Evolutionary conservation across 2,329 filamentous ascomycete genomes (phyloP), one percentile per base, ranked within the genome.

Genomic region (Ceratocystis cubensis): DNA sequence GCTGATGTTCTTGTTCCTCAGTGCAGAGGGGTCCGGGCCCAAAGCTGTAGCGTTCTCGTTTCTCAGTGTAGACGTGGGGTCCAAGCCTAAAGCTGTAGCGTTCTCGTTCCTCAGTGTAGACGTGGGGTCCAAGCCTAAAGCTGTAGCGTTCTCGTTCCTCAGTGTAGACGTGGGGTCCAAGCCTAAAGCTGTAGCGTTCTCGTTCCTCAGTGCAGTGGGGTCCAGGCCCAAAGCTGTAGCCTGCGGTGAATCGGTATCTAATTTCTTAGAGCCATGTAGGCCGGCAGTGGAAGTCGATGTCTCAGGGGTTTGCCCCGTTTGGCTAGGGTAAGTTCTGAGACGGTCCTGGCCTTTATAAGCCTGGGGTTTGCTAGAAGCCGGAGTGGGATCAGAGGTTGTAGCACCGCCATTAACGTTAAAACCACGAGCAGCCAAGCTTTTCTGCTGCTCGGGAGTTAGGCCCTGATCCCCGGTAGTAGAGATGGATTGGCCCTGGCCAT

Each of bases 1-100:
- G 22, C 61, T 45, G 30, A 63, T 61, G 28, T 64, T 62, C 22
- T 65, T 61, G 25, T 63, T 66, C 13, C 45, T 64, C 57, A 62
- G 7, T 15, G 41, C 44, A 22, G 64, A 22, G 22, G 22, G 22
- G 22, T 22, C 22, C 22, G 2, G 1, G 22, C 22, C 22, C 22
- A 22, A 22, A 22, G 22, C 22, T 22, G 22, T 22, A 22, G 1
- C 22, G 28, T 64, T 62, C 22, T 65, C 45, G 25, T 22, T 22
- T 1, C 22, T 22, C 22, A 22, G 22, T 22, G 22, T 1, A 22
- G 64, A 22, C 20, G 20, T 20, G 22, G 22, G 22, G 22, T 22
- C 22, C 22, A 22, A 1, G 22, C 22, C 22, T 1, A 1, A 22
- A 22, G 1, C 22, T 22, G 22, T 22, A 22, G 22, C 22, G 28